Evolutionary conservation across 2,329 filamentous ascomycete species (phyloP).

Genomic region (Aspergillus texensis): DNA sequence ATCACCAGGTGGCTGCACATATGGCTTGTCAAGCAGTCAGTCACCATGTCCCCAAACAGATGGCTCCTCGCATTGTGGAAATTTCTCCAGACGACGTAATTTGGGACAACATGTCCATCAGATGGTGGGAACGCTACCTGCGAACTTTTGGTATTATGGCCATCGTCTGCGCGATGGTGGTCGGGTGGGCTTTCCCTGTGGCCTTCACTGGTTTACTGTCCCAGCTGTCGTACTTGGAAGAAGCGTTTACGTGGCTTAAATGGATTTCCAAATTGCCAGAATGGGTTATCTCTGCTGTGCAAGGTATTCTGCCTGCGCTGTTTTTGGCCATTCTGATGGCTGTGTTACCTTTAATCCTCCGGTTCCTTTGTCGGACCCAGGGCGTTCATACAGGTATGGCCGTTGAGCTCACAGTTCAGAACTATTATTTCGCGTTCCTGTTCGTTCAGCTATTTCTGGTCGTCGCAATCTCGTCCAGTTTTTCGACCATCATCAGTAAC

Average conservation of each 20-base stretch:
- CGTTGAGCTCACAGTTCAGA: conserved; percentile 80
- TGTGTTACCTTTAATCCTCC: conserved; percentile 79
- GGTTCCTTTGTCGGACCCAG: conserved; percentile 70
- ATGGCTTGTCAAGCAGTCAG: conserved; percentile 95
- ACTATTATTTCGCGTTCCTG: conserved; percentile 90
- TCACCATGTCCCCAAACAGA: conserved; percentile 88
- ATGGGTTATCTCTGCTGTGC: conserved; percentile 67
- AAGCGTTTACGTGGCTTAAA: conserved; percentile 66
- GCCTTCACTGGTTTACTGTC: conserved; percentile 83
- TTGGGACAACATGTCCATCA: conserved; percentile 96
- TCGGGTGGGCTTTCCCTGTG: conserved; percentile 89
- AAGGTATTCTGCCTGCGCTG: conserved; percentile 82
- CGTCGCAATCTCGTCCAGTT: conserved; percentile 79
- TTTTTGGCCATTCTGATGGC: conserved; percentile 76
- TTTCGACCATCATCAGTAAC: conserved; percentile 66
- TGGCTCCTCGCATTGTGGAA: conserved; percentile 90
- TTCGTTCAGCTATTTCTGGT: conserved; percentile 95
- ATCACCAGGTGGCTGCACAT: conserved; percentile 93
- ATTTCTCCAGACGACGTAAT: conserved; percentile 90
- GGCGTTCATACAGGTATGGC: conserved; percentile 82
- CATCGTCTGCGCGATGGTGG: conserved; percentile 72
- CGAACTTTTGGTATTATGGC: conserved; percentile 67
- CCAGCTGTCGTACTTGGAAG: conserved; percentile 72
- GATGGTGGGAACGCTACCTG: conserved; percentile 89
- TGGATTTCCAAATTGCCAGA: conserved; percentile 68